Evolutionary conservation across 2,329 filamentous ascomycete species (phyloP).

Genomic region (Acrodontium crateriforme): DNA sequence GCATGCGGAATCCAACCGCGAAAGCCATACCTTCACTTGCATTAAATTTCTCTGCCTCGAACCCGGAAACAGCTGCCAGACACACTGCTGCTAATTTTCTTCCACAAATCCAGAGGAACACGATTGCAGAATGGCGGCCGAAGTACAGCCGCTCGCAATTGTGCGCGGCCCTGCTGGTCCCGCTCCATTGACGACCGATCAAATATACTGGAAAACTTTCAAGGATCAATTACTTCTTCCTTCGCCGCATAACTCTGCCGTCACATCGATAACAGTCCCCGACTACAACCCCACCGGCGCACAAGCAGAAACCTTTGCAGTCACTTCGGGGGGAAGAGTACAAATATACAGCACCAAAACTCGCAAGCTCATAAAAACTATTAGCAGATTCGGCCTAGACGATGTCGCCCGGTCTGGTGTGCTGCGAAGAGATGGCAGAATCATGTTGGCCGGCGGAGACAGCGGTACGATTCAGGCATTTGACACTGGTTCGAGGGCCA

Average conservation of each 20-base stretch:
- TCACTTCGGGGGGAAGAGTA: conserved; percentile 85
- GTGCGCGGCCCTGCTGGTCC: conserved; percentile 75
- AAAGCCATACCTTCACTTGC: too few relatives aligned
- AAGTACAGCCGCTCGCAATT: conserved; percentile 65
- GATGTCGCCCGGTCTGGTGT: conserved; percentile 83
- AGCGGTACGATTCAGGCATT: conserved; percentile 89
- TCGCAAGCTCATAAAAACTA: conserved; percentile 82
- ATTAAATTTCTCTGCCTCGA: not conserved
- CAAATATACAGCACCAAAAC: conserved; percentile 90
- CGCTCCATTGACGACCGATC: conserved; percentile 74
- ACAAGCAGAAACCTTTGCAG: conserved; percentile 60
- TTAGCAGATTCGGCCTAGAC: conserved; percentile 66
- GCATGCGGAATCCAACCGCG: too few relatives aligned
- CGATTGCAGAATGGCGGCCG: conserved; percentile 93
- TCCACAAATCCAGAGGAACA: too few relatives aligned
- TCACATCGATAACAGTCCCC: conserved; percentile 61
- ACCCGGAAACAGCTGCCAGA: not conserved
- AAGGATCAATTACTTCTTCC: conserved; percentile 81
- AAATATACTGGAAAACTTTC: conserved; percentile 93
- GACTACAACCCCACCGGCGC: conserved; percentile 22
- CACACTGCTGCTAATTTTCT: too few relatives aligned
- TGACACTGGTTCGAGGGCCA: conserved; percentile 76
- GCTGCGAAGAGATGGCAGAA: conserved; percentile 73
- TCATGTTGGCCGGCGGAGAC: conserved; percentile 84
- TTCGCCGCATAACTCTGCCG: conserved; percentile 75